Percentiles rank a stretch among this genome's conserved stretches.
Conservation (phyloP, 345 rosid genomes). For the Lepidium sativum region DNA sequence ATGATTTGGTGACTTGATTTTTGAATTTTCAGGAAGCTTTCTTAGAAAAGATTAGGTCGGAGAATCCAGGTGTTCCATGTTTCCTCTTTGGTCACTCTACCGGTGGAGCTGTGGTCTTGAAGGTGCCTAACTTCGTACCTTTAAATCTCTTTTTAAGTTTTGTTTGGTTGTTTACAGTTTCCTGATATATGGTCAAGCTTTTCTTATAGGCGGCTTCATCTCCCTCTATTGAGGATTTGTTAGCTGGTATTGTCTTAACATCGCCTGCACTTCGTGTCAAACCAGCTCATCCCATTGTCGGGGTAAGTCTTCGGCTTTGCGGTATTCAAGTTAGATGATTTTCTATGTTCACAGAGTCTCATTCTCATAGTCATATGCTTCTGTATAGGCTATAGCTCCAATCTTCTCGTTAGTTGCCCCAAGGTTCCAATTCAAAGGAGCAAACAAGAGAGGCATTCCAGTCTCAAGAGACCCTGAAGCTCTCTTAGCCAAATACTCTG, state of each 20-base stretch:
- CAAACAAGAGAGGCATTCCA: slow-evolving; percentile 95
- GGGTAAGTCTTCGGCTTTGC: slow-evolving; percentile 36
- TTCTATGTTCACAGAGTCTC: not conserved
- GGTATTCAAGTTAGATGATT: not conserved
- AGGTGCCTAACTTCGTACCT: slow-evolving; percentile 32
- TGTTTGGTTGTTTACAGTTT: not conserved
- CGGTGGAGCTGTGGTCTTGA: slow-evolving; percentile 96
- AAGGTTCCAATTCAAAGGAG: slow-evolving; percentile 89
- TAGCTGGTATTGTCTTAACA: slow-evolving; percentile 78
- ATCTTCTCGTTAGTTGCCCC: slow-evolving; percentile 76
- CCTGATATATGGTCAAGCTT: not conserved
- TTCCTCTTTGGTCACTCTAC: slow-evolving; percentile 98
- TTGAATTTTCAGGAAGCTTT: slow-evolving; percentile 52
- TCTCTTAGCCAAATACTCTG: slow-evolving; percentile 75
- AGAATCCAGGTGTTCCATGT: slow-evolving; percentile 81
- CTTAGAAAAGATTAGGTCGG: slow-evolving; percentile 70
- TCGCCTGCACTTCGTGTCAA: slow-evolving; percentile 93
- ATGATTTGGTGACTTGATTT: not conserved
- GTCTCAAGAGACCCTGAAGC: slow-evolving; percentile 94
- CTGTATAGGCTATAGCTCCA: slow-evolving; percentile 81
- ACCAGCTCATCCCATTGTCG: slow-evolving; percentile 95
- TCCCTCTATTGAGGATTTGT: slow-evolving; percentile 48
- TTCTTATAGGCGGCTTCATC: slow-evolving; percentile 56
- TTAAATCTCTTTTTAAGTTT: not conserved
- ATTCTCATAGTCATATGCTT: not conserved